Evolutionary conservation across 129 eudicot genomes (phyloP), one percentile per base, ranked within the genome.

Genomic region (Escallonia rubra): DNA sequence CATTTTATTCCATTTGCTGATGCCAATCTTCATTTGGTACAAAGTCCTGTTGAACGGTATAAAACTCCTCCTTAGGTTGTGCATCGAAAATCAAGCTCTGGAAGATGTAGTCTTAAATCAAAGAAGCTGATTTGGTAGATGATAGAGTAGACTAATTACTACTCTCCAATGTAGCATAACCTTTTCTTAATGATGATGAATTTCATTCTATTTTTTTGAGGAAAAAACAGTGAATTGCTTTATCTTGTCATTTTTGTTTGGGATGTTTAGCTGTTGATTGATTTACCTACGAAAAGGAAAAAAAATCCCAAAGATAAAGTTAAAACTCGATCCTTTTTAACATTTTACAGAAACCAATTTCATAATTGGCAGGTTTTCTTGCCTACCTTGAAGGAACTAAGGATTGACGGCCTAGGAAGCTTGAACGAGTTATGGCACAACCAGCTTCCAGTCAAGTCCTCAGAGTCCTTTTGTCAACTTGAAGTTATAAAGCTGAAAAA

Each of bases 311-410:
- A 23, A 23, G 34, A 23, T 23, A 23, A 23, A 23, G 34, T 23
- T 23, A 23, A 23, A 23, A 23, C 34, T 23, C 34, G 34, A 23
- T 1, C 34, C 34, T 23, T 23, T 23, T 23, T 23, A 23, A 23
- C 34, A 52, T 57, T 72, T 79, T 49, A 72, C 56, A 3, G 14
- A 59, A 41, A 53, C 43, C 68, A 57, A 43, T 51, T 57, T 57
- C 62, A 41, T n/a, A 58, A 12, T 10, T 49, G 52, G 63, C 73
- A 79, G 79, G 76, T 69, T 63, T 49, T 57, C 44, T 74, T 79
- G 43, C 83, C 83, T 13, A 68, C 68, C 70, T 69, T 79, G 83
- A 76, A 79, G 79, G 74, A 79, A 65, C 64, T 79, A 61, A 65
- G 73, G 69, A 53, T 74, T 41, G 79, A 68, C 42, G 43, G 61